Base-by-base conservation (phyloP, 495 filamentous ascomycete genomes). In the Neurospora hispaniola region DNA sequence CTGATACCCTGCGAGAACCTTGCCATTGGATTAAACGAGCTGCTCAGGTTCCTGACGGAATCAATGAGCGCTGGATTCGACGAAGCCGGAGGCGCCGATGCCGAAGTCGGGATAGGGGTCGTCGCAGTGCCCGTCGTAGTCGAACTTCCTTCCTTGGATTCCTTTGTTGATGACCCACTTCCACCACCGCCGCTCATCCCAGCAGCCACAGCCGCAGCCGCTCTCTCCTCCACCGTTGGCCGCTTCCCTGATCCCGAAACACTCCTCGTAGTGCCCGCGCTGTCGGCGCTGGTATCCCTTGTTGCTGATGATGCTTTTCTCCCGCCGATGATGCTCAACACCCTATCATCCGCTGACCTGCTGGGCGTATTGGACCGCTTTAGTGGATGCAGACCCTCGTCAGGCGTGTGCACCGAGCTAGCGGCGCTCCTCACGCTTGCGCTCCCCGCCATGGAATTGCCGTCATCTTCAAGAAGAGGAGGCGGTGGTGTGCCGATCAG, bases 31-130 rank as follows among this genome's bases (percentile, higher is more conserved):
- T 97, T 97, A 14, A 97, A 82, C 3, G 91, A 90, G 76, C 87
- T 96, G 27, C 93, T 91, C 42, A 97, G 87, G 75, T 88, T 93
- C n/a, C 92, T 88, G 88, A 96, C 89, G 2, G 91, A 92, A 75
- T 96, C 93, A 1, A 95, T 86, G 12, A 88, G 76, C 5, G 92
- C 91, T 46, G 87, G 85, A 69, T 84, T 87, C 16, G 82, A 76
- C 18, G 88, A 85, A 31, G 82, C 78, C 3, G 81, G 77, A 14
- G 80, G 74, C n/a, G 82, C 74, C 5, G 16, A 31, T 16, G 82
- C 74, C 8, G 16, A 39, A 10, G 12, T 70, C 35, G 35, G 23
- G 38, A 12, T 11, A 1, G 41, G 54, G 43, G n/a, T 23, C 31
- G 71, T 70, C 10, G 1, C 43, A 31, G 38, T 9, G 3, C 79